These are phyloP conservation scores for Dioscorea dumetorum DNA, from an alignment of 106 monocot genomes.

Conservation along the genomic window DNA sequence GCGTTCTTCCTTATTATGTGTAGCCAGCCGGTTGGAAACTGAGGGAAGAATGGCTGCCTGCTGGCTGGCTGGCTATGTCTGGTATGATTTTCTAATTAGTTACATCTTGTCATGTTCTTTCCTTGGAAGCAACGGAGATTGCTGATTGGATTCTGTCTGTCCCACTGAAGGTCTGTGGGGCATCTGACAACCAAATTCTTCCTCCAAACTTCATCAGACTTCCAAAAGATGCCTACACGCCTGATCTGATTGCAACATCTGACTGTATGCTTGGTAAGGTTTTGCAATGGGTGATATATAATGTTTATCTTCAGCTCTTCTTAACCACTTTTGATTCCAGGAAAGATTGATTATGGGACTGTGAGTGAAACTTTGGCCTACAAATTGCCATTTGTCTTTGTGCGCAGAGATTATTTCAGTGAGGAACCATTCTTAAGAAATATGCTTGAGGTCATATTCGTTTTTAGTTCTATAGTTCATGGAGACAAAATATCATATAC, in stretches of 20 bases:
- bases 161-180: conserved; percentile 80
- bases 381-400: conserved; percentile 94
- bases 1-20: neutral
- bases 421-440: conserved; percentile 98
- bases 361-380: conserved; percentile 94
- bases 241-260: conserved; percentile 93
- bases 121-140: neutral
- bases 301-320: neutral
- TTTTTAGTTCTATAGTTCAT: conserved; percentile 5
- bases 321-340: conserved; percentile 19
- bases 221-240: conserved; percentile 89
- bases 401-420: conserved; percentile 97
- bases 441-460: conserved; percentile 77
- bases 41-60: conserved; percentile 86
- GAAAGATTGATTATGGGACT: conserved; percentile 97
- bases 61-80: conserved; percentile 93
- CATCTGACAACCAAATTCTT: conserved; percentile 80
- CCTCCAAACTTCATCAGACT: conserved; percentile 93
- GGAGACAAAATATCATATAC: neutral
- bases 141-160: conserved; percentile 1
- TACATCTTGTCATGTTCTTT: conserved; percentile 11
- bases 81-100: conserved; percentile 31
- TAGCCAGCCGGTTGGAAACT: conserved; percentile 94
- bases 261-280: conserved; percentile 98
- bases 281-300: neutral